Evolutionary conservation across 305 asterid genomes (phyloP).

Genomic region (Withania somnifera): DNA sequence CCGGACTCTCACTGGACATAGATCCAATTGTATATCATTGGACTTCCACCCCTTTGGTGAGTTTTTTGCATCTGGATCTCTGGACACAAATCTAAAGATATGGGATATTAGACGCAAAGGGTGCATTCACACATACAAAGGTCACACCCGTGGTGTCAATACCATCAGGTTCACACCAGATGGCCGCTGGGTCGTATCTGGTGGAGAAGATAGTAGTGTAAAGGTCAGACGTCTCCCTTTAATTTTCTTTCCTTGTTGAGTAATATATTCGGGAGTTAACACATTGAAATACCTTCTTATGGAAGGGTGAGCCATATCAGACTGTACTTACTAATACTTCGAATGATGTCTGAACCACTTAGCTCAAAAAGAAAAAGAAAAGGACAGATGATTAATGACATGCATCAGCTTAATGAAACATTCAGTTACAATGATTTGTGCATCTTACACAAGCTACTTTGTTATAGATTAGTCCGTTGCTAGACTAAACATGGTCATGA

Average conservation of each 20-base stretch:
- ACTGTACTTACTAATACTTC: neutral
- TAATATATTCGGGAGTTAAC: neutral
- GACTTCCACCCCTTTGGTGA: slow-evolving; percentile 99
- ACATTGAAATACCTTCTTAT: neutral
- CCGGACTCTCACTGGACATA: slow-evolving; percentile 96
- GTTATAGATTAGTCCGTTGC: neutral
- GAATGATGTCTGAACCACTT: neutral
- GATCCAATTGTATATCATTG: slow-evolving; percentile 93
- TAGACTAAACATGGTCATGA: neutral
- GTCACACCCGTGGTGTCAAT: slow-evolving; percentile 93
- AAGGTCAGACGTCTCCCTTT: slow-evolving; percentile 41
- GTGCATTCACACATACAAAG: slow-evolving; percentile 94
- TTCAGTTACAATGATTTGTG: neutral
- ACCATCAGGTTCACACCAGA: slow-evolving; percentile 95
- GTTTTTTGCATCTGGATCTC: slow-evolving; percentile 97
- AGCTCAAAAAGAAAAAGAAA: neutral
- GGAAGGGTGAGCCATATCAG: neutral
- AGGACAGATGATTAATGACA: neutral
- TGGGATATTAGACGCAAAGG: slow-evolving; percentile 99
- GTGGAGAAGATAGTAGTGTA: slow-evolving; percentile 96
- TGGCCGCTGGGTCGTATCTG: slow-evolving; percentile 99
- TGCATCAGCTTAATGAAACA: neutral
- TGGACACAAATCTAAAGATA: slow-evolving; percentile 94
- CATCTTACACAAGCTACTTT: neutral
- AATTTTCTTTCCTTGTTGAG: neutral